Evolutionary conservation across 2,329 filamentous ascomycete species (phyloP).

Genomic region (Nigrospora oryzae): DNA sequence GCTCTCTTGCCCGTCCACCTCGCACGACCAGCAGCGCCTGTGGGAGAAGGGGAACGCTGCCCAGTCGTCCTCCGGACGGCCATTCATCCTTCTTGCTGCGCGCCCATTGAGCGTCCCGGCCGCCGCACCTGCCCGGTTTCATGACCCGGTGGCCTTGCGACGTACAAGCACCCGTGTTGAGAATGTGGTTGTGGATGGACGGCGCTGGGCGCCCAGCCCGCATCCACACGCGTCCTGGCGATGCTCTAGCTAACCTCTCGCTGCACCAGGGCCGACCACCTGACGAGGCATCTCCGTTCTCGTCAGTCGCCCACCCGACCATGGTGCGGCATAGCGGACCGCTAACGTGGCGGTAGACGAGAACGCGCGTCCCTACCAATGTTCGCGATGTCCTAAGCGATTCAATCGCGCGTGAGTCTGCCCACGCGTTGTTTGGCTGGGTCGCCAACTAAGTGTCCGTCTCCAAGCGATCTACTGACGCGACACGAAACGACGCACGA

Average conservation of each 20-base stretch:
- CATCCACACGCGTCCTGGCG: too few relatives aligned
- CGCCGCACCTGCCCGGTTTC: too few relatives aligned
- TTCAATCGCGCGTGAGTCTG: slow-evolving; percentile 19
- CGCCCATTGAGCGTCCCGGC: too few relatives aligned
- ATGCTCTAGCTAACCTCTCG: too few relatives aligned
- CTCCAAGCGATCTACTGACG: slow-evolving; percentile 16
- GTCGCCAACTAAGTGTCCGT: background rate
- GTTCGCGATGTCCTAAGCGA: slow-evolving; percentile 17
- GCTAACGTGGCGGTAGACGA: slow-evolving; percentile 9
- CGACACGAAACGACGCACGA: slow-evolving; percentile 21
- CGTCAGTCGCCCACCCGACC: slow-evolving; percentile 7
- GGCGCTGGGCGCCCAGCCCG: background rate
- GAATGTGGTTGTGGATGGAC: too few relatives aligned
- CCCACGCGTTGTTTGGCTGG: background rate
- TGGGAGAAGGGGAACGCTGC: too few relatives aligned
- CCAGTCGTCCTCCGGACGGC: too few relatives aligned
- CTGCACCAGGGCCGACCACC: slow-evolving; percentile 13
- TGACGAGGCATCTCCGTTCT: slow-evolving; percentile 18
- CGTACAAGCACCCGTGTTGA: too few relatives aligned
- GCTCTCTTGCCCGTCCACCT: too few relatives aligned
- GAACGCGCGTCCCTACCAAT: slow-evolving; percentile 18
- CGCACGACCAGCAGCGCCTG: too few relatives aligned
- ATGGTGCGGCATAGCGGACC: background rate
- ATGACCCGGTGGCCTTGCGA: too few relatives aligned
- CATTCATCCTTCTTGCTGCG: too few relatives aligned